Conservation (phyloP, 2,329 filamentous ascomycete species). For the Ophiostoma ulmi region DNA sequence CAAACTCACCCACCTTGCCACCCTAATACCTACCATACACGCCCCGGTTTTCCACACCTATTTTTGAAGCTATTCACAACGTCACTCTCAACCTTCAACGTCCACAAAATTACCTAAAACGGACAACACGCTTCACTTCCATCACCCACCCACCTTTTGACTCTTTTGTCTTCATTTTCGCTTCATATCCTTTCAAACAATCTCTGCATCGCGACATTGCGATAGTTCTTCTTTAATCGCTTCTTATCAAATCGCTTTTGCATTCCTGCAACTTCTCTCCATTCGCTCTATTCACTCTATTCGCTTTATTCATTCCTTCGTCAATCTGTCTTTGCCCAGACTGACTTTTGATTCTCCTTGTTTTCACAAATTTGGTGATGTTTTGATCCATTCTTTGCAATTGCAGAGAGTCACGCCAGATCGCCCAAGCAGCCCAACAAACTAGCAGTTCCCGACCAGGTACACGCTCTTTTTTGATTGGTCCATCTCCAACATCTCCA, state of each 20-base stretch:
- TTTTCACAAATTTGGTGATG: background rate
- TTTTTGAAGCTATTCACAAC: constrained; percentile 26
- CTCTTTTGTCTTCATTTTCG: constrained; percentile 7
- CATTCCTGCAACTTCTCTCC: background rate
- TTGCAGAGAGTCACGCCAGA: constrained; percentile 6
- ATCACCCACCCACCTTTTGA: constrained; percentile 1
- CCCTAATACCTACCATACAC: background rate
- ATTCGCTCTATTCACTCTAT: background rate
- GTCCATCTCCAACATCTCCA: constrained; percentile 19
- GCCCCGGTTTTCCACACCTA: background rate
- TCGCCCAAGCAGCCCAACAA: constrained; percentile 17
- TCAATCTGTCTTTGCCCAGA: background rate
- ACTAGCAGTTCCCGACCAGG: background rate
- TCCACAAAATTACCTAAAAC: constrained; percentile 18
- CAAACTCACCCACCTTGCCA: background rate
- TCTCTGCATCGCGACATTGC: background rate
- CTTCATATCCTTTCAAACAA: background rate
- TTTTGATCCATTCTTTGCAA: background rate
- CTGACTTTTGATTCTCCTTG: background rate
- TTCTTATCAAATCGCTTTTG: background rate
- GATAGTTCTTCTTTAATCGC: background rate
- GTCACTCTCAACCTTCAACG: background rate
- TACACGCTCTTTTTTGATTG: constrained; percentile 19
- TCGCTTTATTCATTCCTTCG: background rate
- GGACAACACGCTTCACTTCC: constrained; percentile 9